Conservation (phyloP, 1,284 basidiomycete genomes). For the Ceraceosorus guamensis region DNA sequence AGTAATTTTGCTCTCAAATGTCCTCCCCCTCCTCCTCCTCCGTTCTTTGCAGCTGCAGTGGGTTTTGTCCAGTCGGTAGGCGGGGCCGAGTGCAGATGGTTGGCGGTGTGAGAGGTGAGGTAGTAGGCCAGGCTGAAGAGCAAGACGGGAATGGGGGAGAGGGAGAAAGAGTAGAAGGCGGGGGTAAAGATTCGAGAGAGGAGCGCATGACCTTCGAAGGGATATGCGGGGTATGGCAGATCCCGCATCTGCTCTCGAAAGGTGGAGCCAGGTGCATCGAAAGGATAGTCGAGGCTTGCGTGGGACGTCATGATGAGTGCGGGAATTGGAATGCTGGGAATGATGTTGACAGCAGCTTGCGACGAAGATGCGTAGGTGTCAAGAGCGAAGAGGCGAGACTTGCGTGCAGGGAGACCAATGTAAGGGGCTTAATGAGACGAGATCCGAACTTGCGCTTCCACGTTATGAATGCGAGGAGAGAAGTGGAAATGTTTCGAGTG, state of each 20-base stretch:
- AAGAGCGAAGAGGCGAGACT: no score
- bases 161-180: slow-evolving; percentile 12
- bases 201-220: slow-evolving; percentile 4
- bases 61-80: neutral
- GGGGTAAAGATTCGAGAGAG: neutral
- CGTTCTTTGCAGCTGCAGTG: no score
- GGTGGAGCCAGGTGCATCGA: slow-evolving; percentile 12
- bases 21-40: no score
- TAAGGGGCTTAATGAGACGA: no score
- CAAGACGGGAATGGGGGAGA: slow-evolving; percentile 20
- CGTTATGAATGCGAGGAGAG: no score
- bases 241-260: slow-evolving; percentile 8
- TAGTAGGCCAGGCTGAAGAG: slow-evolving; percentile 33
- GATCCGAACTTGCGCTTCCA: no score
- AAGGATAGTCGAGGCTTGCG: slow-evolving; percentile 13
- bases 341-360: no score
- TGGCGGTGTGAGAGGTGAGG: slow-evolving; percentile 27
- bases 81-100: slow-evolving; percentile 15
- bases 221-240: slow-evolving; percentile 23
- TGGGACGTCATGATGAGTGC: neutral
- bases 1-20: slow-evolving; percentile 9
- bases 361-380: no score
- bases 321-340: no score
- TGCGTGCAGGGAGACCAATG: no score
- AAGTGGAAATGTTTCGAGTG: no score